Conservation (phyloP, 345 rosid genomes). For the Citrus cavaleriei region DNA sequence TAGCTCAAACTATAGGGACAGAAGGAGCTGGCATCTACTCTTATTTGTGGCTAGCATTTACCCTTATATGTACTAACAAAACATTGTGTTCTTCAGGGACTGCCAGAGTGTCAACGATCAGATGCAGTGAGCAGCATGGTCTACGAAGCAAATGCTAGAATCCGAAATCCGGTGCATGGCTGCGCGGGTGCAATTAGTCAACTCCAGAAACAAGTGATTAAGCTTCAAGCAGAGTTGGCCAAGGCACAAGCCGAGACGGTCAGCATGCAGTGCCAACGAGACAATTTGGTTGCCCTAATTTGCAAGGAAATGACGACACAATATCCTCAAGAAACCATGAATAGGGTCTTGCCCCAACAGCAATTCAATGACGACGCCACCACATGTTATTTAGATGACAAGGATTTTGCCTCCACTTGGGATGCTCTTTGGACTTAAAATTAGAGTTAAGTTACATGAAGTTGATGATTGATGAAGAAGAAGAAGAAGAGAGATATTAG, state of each 20-base stretch:
- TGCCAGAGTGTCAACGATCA: constrained; percentile 65
- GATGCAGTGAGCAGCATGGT: constrained; percentile 93
- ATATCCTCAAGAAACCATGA: constrained; percentile 14
- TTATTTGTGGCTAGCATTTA: no score
- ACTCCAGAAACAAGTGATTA: constrained; percentile 52
- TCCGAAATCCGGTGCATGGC: constrained; percentile 77
- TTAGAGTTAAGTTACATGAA: not conserved
- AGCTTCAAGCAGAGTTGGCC: constrained; percentile 55
- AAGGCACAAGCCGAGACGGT: constrained; percentile 53
- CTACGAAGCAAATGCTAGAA: constrained; percentile 76
- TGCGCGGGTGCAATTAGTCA: constrained; percentile 56
- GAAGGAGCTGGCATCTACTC: no score
- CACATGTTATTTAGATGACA: constrained; percentile 45
- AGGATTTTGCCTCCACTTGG: constrained; percentile 36
- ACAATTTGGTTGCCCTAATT: constrained; percentile 38
- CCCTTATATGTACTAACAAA: no score
- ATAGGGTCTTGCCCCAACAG: constrained; percentile 7
- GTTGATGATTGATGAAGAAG: not conserved
- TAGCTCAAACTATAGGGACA: no score
- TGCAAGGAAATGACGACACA: constrained; percentile 48
- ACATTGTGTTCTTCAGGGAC: constrained; percentile 37
- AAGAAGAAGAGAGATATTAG: no score
- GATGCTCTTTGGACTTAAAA: constrained; percentile 43
- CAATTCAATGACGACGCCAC: constrained; percentile 21
- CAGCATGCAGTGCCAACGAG: constrained; percentile 46